These are phyloP conservation scores for Ganoderma lingzhi DNA, from an alignment of 1,284 basidiomycete genomes.

Conservation along the genomic window DNA sequence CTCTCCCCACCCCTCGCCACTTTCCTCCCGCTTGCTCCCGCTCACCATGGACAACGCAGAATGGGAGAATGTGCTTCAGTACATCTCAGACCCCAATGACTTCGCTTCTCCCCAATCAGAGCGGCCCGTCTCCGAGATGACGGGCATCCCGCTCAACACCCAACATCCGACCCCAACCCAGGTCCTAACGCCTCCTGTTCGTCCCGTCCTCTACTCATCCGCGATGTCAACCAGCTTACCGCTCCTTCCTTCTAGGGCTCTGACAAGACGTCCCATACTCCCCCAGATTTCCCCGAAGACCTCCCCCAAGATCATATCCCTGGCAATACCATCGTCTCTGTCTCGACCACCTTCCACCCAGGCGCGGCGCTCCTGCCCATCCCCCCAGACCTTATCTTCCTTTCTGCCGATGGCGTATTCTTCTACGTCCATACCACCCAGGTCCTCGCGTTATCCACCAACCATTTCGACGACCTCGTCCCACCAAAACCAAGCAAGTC, in stretches of 20 bases:
- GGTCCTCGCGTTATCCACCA: constrained; percentile 46
- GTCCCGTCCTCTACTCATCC: constrained; percentile 35
- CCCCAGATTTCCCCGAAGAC: constrained; percentile 44
- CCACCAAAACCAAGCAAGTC: constrained; percentile 32
- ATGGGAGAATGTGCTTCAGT: constrained; percentile 71
- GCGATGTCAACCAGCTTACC: neutral
- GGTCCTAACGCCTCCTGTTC: constrained; percentile 73
- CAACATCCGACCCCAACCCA: constrained; percentile 43
- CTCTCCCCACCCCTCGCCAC: constrained; percentile 9
- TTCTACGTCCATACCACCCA: constrained; percentile 54
- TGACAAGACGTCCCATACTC: constrained; percentile 38
- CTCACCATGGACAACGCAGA: constrained; percentile 53
- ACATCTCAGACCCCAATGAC: constrained; percentile 63
- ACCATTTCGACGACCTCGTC: constrained; percentile 46
- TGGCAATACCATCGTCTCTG: constrained; percentile 62
- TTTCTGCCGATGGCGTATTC: constrained; percentile 79
- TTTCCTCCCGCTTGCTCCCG: neutral
- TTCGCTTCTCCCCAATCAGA: constrained; percentile 46
- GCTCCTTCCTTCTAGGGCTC: constrained; percentile 37
- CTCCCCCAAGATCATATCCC: constrained; percentile 13
- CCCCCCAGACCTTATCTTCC: constrained; percentile 66
- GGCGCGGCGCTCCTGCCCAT: constrained; percentile 62
- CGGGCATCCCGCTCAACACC: constrained; percentile 30
- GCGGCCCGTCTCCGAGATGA: constrained; percentile 44
- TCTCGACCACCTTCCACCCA: constrained; percentile 83